Evolutionary conservation across 1,139 yeast species (phyloP), one percentile per base, ranked within the genome.

Genomic region (Hemisphaericaspora subhashii): DNA sequence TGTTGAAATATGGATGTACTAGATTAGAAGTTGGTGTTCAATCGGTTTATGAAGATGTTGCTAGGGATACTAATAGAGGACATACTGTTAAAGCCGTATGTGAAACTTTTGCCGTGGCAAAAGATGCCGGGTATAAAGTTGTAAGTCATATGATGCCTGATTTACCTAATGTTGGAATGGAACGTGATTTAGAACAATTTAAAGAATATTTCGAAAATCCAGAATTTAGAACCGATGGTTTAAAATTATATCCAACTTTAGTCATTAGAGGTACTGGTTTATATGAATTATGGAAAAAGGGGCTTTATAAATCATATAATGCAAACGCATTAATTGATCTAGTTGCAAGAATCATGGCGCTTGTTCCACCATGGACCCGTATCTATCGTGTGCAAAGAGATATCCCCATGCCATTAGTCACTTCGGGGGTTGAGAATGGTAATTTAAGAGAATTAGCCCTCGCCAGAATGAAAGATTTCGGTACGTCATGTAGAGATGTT

Each of bases 101-200:
- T 64, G 95, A 92, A 58, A 92, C 98, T 0, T 92, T 92, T 68
- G 89, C 89, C 1, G 81, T 86, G 33, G 96, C 98, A 17, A 92
- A 92, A 60, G 99, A 92, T 64, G 95, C 98, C 0, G 99, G 99
- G 5, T 92, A 90, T 66, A 92, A 92, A 64, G 95, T 92, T 39
- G 98, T 92, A 22, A 83, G 95, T 49, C 99, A 92, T 67, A 92
- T 92, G 99, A 92, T 92, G 99, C 99, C 99, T 14, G 98, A 92
- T 71, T 72, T 92, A 53, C 99, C 99, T 14, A 92, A 92, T 56
- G 97, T 92, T 39, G 98, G 98, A 12, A 87, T 90, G 96, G 98
- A 92, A 66, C 79, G 99, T 61, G 99, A 92, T 61, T 70, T 92
- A 50, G 96, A 89, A 54, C 99, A 92, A 65, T 92, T 92, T 58